Conservation (phyloP, 768 basidiomycete genomes). For the Leccinum obscurum region DNA sequence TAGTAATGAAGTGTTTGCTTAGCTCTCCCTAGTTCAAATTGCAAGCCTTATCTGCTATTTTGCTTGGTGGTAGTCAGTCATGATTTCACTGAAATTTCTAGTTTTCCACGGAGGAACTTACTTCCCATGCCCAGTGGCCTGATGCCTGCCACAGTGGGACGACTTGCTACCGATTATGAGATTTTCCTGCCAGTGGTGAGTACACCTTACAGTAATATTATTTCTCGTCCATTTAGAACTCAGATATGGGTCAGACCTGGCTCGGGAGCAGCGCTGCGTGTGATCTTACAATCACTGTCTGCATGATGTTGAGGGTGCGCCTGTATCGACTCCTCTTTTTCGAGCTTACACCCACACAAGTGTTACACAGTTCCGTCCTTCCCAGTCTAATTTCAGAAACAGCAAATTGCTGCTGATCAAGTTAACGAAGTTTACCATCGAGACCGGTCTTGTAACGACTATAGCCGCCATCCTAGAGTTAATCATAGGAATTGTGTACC, state of each 20-base stretch:
- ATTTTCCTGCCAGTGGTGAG: slow-evolving; percentile 5
- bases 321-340: not conserved
- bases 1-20: too few relatives aligned
- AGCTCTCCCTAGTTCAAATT: too few relatives aligned
- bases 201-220: too few relatives aligned
- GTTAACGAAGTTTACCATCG: slow-evolving; percentile 15
- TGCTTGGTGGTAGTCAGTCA: too few relatives aligned
- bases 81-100: too few relatives aligned
- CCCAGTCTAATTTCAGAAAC: not conserved
- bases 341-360: not conserved
- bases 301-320: not conserved
- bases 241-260: not conserved
- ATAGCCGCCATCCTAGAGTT: slow-evolving; percentile 12
- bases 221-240: not conserved
- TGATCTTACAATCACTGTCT: not conserved
- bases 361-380: not conserved
- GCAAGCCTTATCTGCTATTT: too few relatives aligned
- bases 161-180: too few relatives aligned
- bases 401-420: not conserved
- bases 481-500: not conserved
- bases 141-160: too few relatives aligned
- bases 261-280: not conserved
- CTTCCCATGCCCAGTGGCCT: too few relatives aligned
- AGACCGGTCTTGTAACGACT: slow-evolving; percentile 18
- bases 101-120: too few relatives aligned